phyloP scores from a whole-genome alignment of 2,329 filamentous ascomycete genomes.

The Claviceps paspali region DNA sequence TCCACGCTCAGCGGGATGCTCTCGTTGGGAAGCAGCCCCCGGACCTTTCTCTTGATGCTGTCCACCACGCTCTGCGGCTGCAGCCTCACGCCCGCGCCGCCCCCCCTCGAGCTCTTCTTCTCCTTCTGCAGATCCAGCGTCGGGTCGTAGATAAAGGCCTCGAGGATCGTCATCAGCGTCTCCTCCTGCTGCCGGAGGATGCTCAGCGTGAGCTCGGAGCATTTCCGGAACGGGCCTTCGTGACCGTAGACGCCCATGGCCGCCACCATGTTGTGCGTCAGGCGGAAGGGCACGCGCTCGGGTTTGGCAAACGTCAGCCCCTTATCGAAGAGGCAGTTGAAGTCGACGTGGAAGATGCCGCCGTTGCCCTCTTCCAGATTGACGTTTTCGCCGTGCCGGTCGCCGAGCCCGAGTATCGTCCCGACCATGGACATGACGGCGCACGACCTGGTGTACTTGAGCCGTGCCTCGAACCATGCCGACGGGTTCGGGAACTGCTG shows the following conservation, averaged over 20 bases:
- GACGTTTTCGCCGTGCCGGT: conserved; percentile 95
- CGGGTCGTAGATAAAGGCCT: conserved; percentile 93
- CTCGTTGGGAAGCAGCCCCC: conserved; percentile 70
- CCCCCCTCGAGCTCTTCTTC: conserved; percentile 28
- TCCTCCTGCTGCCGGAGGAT: conserved; percentile 86
- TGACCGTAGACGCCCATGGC: conserved; percentile 93
- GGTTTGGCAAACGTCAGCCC: conserved; percentile 90
- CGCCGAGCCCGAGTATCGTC: conserved; percentile 82
- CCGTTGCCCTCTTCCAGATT: conserved; percentile 87
- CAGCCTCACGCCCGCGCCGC: conserved; percentile 27
- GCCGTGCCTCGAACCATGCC: conserved; percentile 76
- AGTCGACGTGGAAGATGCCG: conserved; percentile 93
- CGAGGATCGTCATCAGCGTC: conserved; percentile 90
- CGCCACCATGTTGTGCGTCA: conserved; percentile 97
- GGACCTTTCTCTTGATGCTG: conserved; percentile 74
- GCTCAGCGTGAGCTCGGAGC: conserved; percentile 73
- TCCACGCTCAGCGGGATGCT: conserved; percentile 88
- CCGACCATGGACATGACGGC: conserved; percentile 99
- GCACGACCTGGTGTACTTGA: conserved; percentile 82
- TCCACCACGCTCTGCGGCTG: conserved; percentile 67
- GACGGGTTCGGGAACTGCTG: conserved; percentile 89
- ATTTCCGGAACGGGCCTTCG: conserved; percentile 83
- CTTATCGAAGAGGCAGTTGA: conserved; percentile 99
- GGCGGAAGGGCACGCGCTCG: conserved; percentile 84
- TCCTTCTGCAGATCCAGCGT: conserved; percentile 78